A percentile compares a stretch with the other conserved stretches of the same genome.
Conservation (phyloP, 352 stramenopile genomes). For the Blastocystis sp. region DNA sequence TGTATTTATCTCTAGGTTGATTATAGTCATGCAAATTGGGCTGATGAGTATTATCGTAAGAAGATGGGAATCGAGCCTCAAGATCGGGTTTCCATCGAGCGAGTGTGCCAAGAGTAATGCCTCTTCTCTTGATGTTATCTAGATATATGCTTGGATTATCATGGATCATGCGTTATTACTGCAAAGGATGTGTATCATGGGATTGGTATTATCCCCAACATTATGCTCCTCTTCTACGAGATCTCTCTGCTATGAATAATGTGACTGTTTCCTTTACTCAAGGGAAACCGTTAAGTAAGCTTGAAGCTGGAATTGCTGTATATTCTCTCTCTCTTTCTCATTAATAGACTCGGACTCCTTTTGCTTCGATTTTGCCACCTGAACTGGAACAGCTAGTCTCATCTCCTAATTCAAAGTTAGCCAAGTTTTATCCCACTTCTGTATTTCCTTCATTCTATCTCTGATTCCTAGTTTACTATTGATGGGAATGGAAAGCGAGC, state of each 20-base stretch:
- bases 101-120: conserved; percentile 13
- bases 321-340: neutral
- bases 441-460: neutral
- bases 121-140: conserved; percentile 71
- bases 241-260: conserved; percentile 69
- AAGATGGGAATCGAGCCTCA: conserved; percentile 19
- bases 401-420: conserved; percentile 1
- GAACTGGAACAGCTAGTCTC: conserved; percentile 27
- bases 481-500: conserved; percentile 49
- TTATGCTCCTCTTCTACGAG: conserved; percentile 88
- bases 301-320: conserved; percentile 27
- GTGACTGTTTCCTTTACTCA: conserved; percentile 23
- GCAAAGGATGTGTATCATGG: conserved; percentile 88
- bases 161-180: conserved; percentile 99
- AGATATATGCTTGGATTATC: conserved; percentile 91
- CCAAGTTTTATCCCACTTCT: neutral
- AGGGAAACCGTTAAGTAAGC: conserved; percentile 22
- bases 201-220: conserved; percentile 98
- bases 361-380: conserved; percentile 30
- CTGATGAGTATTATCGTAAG: conserved; percentile 28
- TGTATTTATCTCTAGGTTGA: neutral
- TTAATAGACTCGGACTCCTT: conserved; percentile 14
- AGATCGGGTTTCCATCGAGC: conserved; percentile 34
- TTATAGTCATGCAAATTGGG: neutral
- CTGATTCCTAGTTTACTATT: neutral